A percentile compares a stretch with the other conserved stretches of the same genome.
phyloP scores from a whole-genome alignment of 331 rosid species.

The Malus hybrid region DNA sequence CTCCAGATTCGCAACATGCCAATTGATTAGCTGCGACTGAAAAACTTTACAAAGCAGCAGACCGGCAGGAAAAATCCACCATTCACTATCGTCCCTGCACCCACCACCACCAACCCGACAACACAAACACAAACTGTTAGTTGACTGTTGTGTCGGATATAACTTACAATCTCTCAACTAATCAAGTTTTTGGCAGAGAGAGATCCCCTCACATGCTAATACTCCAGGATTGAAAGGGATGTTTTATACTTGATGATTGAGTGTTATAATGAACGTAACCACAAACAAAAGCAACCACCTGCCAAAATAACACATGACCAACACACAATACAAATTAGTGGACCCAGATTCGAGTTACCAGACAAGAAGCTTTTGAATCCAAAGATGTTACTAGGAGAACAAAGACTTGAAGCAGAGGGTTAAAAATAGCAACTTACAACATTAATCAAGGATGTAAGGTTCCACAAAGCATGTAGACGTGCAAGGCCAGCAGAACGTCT shows the following conservation, averaged over 20 bases:
- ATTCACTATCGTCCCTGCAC: conserved; percentile 97
- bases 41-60: conserved; percentile 74
- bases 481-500: conserved; percentile 98
- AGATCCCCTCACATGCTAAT: conserved; percentile 62
- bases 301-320: not conserved
- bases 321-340: not conserved
- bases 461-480: conserved; percentile 92
- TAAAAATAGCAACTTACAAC: conserved; percentile 52
- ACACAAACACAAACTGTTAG: not conserved
- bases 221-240: conserved; percentile 72
- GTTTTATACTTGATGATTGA: conserved; percentile 52
- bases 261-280: conserved; percentile 76
- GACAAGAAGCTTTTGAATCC: not conserved
- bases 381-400: not conserved
- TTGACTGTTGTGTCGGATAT: not conserved
- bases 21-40: conserved; percentile 81
- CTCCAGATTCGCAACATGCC: conserved; percentile 93
- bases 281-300: conserved; percentile 91
- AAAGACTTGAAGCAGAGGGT: not conserved
- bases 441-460: conserved; percentile 73
- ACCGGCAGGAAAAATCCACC: conserved; percentile 97
- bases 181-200: not conserved
- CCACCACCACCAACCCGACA: not conserved
- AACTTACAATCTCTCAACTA: not conserved
- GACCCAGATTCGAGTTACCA: not conserved